Evolutionary conservation across 2,329 filamentous ascomycete genomes (phyloP).

Genomic region (Didymella lethalis): DNA sequence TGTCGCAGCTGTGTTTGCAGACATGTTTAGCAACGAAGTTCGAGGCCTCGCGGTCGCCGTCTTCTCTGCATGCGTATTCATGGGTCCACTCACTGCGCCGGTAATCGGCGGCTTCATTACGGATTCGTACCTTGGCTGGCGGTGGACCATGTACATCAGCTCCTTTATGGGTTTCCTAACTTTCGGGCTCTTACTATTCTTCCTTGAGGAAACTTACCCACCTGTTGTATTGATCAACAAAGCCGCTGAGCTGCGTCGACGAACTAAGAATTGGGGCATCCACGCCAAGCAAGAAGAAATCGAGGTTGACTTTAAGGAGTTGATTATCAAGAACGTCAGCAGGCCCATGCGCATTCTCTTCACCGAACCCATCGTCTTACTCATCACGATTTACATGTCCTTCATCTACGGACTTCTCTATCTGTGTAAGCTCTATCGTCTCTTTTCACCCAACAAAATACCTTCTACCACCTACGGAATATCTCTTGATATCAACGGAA

Average conservation of each 20-base stretch:
- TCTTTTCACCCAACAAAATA: not conserved
- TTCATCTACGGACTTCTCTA: conserved; percentile 45
- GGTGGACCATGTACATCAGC: conserved; percentile 63
- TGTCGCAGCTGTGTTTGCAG: conserved; percentile 64
- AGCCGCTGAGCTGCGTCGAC: conserved; percentile 61
- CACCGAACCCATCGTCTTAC: conserved; percentile 59
- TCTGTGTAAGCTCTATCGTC: conserved; percentile 1
- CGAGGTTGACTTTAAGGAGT: conserved; percentile 59
- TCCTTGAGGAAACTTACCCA: conserved; percentile 66
- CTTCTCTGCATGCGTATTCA: conserved; percentile 59
- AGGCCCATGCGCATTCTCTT: conserved; percentile 60
- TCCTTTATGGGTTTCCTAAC: conserved; percentile 64
- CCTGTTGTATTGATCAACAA: conserved; percentile 66
- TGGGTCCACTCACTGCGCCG: conserved; percentile 61
- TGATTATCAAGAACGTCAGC: conserved; percentile 62
- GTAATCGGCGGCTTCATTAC: conserved; percentile 64
- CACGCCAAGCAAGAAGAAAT: conserved; percentile 66
- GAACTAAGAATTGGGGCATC: conserved; percentile 68
- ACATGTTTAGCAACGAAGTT: conserved; percentile 62
- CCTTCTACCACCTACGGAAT: not conserved
- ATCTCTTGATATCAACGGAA: too few species aligned
- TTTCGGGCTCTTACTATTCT: conserved; percentile 59
- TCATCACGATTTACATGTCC: conserved; percentile 57
- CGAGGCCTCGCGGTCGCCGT: conserved; percentile 56
- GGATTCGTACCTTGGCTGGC: conserved; percentile 59